A percentile compares a stretch with the other conserved stretches of the same genome.
Evolutionary conservation across 768 basidiomycete species (phyloP).

Genomic region (Pleurotus platypus): DNA sequence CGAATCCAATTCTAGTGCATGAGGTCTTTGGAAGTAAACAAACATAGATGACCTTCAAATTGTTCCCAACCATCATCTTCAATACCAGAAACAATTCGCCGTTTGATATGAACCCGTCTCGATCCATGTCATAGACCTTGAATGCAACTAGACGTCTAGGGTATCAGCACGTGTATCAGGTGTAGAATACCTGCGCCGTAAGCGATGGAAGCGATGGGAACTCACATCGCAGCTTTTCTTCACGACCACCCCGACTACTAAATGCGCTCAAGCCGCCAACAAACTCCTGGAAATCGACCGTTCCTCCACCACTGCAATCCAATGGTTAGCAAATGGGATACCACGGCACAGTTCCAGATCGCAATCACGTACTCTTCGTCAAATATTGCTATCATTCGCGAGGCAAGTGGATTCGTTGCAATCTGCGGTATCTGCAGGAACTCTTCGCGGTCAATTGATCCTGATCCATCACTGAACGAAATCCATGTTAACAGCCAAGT

Average conservation of each 20-base stretch:
- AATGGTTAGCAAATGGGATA: conserved; percentile 5
- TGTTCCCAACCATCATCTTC: conserved; percentile 99
- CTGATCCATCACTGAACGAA: conserved; percentile 79
- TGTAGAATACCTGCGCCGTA: neutral
- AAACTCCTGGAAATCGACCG: conserved; percentile 99
- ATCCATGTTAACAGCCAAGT: neutral
- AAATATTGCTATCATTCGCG: conserved; percentile 98
- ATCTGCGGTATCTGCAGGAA: conserved; percentile 99
- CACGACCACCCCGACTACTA: conserved; percentile 92
- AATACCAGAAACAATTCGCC: conserved; percentile 97
- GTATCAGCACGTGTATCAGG: conserved; percentile 1
- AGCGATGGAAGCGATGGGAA: conserved; percentile 11
- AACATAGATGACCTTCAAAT: conserved; percentile 71
- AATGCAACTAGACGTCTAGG: conserved; percentile 73
- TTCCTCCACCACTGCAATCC: conserved; percentile 84
- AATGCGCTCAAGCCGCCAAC: conserved; percentile 98
- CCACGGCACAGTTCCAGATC: neutral
- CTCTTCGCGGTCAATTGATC: conserved; percentile 97
- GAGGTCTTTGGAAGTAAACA: neutral
- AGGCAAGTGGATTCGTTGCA: conserved; percentile 94
- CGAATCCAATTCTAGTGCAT: too few relatives aligned
- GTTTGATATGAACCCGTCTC: conserved; percentile 97
- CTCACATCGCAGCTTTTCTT: conserved; percentile 94
- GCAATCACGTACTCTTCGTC: conserved; percentile 85
- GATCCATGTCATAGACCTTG: conserved; percentile 99